A percentile compares a stretch with the other conserved stretches of the same genome.
These are phyloP conservation scores for Hypocrella siamensis DNA, from an alignment of 2,329 filamentous ascomycete species.

Conservation along the genomic window DNA sequence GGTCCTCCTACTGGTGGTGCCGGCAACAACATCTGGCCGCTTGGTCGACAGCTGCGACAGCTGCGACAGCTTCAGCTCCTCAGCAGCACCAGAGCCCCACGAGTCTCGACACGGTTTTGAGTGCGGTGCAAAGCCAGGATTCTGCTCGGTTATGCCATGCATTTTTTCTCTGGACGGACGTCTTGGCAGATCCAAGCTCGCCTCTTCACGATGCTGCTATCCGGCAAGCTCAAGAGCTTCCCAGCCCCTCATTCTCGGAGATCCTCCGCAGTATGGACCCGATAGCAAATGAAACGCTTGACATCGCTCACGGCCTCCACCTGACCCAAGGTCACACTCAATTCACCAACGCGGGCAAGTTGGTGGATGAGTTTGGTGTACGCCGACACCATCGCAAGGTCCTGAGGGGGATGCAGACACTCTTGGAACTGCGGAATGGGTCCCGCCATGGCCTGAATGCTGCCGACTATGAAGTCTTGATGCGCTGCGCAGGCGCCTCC, in stretches of 20 bases:
- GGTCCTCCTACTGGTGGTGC: background rate
- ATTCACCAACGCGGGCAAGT: conserved; percentile 18
- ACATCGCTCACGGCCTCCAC: conserved; percentile 25
- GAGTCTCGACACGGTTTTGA: conserved; percentile 12
- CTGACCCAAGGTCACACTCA: conserved; percentile 24
- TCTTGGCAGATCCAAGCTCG: conserved; percentile 7
- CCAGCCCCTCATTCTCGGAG: conserved; percentile 43
- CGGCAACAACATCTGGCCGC: conserved; percentile 13
- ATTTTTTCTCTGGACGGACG: conserved; percentile 13
- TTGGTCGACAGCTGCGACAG: too few species aligned
- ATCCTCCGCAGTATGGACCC: conserved; percentile 49
- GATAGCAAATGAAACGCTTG: conserved; percentile 24
- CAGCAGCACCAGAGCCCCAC: conserved; percentile 3
- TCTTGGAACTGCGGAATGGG: conserved; percentile 17
- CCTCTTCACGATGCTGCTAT: conserved; percentile 11
- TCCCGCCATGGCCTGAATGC: conserved; percentile 13
- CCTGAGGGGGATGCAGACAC: conserved; percentile 16
- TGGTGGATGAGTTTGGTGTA: conserved; percentile 28
- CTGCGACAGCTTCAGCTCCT: too few species aligned
- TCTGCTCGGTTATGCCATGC: conserved; percentile 8
- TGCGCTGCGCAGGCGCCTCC: conserved; percentile 31
- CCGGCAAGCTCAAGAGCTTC: conserved; percentile 22
- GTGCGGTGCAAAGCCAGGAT: conserved; percentile 16
- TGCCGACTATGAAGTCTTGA: conserved; percentile 26
- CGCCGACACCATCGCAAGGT: conserved; percentile 23